These are phyloP conservation scores for Williopsis jadinii DNA, from an alignment of 1,139 yeast species.

Conservation along the genomic window DNA sequence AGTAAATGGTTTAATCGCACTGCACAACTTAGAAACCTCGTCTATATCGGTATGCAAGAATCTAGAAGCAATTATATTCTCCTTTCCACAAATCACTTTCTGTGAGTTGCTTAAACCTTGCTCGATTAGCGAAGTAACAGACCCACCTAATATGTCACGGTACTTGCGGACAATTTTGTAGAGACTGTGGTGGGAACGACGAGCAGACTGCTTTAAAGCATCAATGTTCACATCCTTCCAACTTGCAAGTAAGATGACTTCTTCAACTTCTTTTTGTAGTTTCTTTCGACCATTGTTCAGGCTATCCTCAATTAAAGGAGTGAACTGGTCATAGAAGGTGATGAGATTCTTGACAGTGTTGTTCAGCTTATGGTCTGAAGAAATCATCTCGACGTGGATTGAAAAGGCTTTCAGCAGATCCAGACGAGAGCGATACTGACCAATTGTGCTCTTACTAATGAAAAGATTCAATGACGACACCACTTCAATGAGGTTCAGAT, in stretches of 20 bases:
- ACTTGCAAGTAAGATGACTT: conserved; percentile 81
- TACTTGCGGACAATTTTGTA: conserved; percentile 83
- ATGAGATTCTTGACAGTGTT: conserved; percentile 56
- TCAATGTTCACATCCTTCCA: conserved; percentile 97
- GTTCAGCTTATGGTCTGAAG: conserved; percentile 17
- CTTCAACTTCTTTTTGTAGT: conserved; percentile 74
- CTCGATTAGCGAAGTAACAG: conserved; percentile 53
- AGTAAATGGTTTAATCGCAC: conserved; percentile 37
- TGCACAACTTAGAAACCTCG: conserved; percentile 2
- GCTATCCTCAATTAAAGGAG: conserved; percentile 37
- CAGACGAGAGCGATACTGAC: conserved; percentile 61
- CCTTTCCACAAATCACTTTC: conserved; percentile 11
- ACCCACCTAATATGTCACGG: conserved; percentile 51
- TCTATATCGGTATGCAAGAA: conserved; percentile 9
- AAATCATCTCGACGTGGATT: conserved; percentile 35
- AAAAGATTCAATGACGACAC: conserved; percentile 72
- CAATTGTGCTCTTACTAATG: conserved; percentile 67
- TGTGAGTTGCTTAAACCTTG: conserved; percentile 39
- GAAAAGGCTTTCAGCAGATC: conserved; percentile 55
- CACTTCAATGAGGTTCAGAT: conserved; percentile 32
- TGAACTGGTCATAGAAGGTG: conserved; percentile 61
- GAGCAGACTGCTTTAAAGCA: conserved; percentile 90
- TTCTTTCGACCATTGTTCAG: conserved; percentile 41
- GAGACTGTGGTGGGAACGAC: conserved; percentile 75
- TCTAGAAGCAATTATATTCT: conserved; percentile 1